phyloP scores from a whole-genome alignment of 805 yeast species.

The Candida morakotiae region DNA sequence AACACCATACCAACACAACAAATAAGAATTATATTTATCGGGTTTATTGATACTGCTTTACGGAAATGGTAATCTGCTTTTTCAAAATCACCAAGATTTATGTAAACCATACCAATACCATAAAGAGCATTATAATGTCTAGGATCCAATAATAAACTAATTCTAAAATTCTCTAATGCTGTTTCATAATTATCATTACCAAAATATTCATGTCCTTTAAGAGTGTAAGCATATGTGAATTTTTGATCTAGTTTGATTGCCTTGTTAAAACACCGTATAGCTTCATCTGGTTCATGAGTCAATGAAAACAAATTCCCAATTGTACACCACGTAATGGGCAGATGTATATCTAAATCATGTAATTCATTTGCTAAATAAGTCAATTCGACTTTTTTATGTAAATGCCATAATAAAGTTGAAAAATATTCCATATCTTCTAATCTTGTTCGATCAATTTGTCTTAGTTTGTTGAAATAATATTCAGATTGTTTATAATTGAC shows the following conservation, averaged over 20 bases:
- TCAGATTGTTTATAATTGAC: conserved; percentile 80
- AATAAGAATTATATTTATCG: conserved; percentile 80
- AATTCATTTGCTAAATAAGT: conserved; percentile 83
- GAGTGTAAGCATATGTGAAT: conserved; percentile 84
- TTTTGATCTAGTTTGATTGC: conserved; percentile 65
- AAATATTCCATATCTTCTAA: conserved; percentile 85
- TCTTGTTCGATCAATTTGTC: conserved; percentile 72
- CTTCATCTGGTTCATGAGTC: conserved; percentile 81
- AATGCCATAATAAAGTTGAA: conserved; percentile 91
- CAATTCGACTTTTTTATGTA: conserved; percentile 73
- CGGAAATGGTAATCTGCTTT: conserved; percentile 84
- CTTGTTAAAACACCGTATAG: conserved; percentile 79
- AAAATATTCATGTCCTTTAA: conserved; percentile 90
- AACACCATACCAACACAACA: conserved; percentile 94
- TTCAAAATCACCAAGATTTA: conserved; percentile 78
- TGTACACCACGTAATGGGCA: conserved; percentile 88
- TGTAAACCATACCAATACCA: conserved; percentile 91
- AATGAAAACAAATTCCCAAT: conserved; percentile 86
- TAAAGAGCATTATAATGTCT: conserved; percentile 92
- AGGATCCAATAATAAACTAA: conserved; percentile 70
- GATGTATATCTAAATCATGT: conserved; percentile 55
- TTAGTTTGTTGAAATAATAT: conserved; percentile 54
- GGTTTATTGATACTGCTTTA: conserved; percentile 84
- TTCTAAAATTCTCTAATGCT: conserved; percentile 79
- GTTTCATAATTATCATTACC: conserved; percentile 86